Evolutionary conservation across 1,139 yeast species (phyloP), one percentile per base, ranked within the genome.

Genomic region (Suhomyces taliae): DNA sequence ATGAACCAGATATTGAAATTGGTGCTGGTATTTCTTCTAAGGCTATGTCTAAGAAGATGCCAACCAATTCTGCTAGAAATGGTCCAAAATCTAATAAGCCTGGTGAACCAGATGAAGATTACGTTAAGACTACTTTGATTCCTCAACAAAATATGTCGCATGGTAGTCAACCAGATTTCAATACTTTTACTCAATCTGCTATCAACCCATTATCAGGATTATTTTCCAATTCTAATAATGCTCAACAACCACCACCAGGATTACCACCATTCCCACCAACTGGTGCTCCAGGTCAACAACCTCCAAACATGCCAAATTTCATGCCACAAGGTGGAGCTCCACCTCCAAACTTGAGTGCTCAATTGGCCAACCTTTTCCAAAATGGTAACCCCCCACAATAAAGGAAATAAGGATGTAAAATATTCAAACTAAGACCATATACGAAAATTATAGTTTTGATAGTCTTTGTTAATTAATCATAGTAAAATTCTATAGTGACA

Each of bases 1-100:
- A 93, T 66, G 99, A 93, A 67, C 99, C 99, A 2, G 99, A 93
- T 70, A 93, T 93, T 58, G 97, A 90, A 65, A 88, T 93, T 46
- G 98, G 98, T 43, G 84, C 90, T 41, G 98, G 97, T 52, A 87
- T 90, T 39, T 87, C 96, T 0, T 89, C 97, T 4, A 91, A 91
- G 68, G 93, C 97, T 27, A 90, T 90, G 71, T 85, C 93, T 6
- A 84, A 82, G 67, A 87, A 85, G 62, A 86, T 87, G 91, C 95
- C 95, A 11, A 87, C 93, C 9, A 88, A 89, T 64, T 83, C 90
- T n/a, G 82, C 90, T 7, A 80, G 88, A 69, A 85, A 86, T 64
- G 96, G 95, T 6, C 96, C 95, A 34, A 82, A 86, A 62, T 86
- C 95, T 1, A 86, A 86, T 56, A 79, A 79, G 59, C 85, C 86